Evolutionary conservation across 192 early-diverging fungal species (phyloP).

Genomic region (Umbelopsis sp.): DNA sequence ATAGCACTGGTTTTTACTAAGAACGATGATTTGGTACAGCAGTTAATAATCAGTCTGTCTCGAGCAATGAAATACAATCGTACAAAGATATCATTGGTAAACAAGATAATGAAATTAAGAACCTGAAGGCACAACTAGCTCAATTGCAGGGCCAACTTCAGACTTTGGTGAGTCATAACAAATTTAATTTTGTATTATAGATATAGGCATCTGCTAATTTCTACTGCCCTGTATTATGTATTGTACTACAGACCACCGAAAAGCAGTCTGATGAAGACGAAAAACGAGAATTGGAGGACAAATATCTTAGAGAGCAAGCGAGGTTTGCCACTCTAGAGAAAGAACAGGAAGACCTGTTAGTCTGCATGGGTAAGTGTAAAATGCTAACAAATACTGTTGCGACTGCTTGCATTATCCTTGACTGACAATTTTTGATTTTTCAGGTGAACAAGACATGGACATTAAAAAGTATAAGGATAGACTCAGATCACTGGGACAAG

Average conservation of each 20-base stretch:
- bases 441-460: conserved; percentile 40
- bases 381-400: too few species aligned
- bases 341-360: conserved; percentile 47
- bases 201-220: neutral
- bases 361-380: conserved; percentile 34
- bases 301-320: conserved; percentile 19
- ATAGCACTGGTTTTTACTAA: neutral
- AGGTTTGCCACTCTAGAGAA: conserved; percentile 45
- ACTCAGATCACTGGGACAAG: conserved; percentile 31
- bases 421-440: conserved; percentile 9
- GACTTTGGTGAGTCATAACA: neutral
- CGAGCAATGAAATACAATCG: conserved; percentile 5
- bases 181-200: neutral
- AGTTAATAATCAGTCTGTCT: neutral
- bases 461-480: conserved; percentile 35
- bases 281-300: conserved; percentile 14
- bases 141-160: neutral
- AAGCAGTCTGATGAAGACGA: neutral
- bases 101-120: neutral
- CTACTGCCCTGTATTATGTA: neutral
- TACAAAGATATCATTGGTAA: conserved; percentile 14
- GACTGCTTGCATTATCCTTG: neutral
- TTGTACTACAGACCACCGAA: neutral
- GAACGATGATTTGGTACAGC: neutral
- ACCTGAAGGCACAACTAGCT: conserved; percentile 13